A percentile compares a stretch with the other conserved stretches of the same genome.
These are phyloP conservation scores for Leucocoprinus birnbaumii DNA, from an alignment of 768 basidiomycete species.

Conservation along the genomic window DNA sequence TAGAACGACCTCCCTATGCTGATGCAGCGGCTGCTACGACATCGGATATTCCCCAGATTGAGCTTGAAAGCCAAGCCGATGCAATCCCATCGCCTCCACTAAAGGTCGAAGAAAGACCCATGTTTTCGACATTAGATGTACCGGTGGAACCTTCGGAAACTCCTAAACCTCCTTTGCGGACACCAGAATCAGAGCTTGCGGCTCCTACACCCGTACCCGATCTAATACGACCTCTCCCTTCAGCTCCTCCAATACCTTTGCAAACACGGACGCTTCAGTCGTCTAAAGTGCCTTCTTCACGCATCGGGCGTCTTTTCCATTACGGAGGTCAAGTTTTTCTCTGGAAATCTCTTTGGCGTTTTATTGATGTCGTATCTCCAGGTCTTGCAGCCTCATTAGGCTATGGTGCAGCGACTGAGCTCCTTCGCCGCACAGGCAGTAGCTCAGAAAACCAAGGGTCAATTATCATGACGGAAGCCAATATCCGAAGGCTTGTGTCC, in stretches of 20 bases:
- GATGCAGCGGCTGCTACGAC: too few relatives aligned
- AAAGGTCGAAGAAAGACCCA: too few relatives aligned
- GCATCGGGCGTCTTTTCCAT: constrained; percentile 86
- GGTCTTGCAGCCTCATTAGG: constrained; percentile 89
- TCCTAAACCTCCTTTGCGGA: not conserved
- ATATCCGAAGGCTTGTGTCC: constrained; percentile 83
- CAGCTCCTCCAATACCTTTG: not conserved
- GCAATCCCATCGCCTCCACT: too few relatives aligned
- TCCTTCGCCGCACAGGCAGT: constrained; percentile 65
- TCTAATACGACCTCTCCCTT: not conserved
- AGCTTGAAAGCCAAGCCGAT: too few relatives aligned
- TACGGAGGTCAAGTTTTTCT: constrained; percentile 70
- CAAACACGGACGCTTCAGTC: constrained; percentile 54
- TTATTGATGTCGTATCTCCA: constrained; percentile 26
- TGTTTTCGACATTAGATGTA: too few relatives aligned
- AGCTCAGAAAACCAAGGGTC: constrained; percentile 35
- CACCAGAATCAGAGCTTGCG: not conserved
- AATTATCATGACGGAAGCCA: constrained; percentile 87
- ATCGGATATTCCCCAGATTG: too few relatives aligned
- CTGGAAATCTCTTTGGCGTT: not conserved
- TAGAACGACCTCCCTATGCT: too few relatives aligned
- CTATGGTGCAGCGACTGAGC: constrained; percentile 86
- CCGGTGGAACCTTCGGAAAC: too few relatives aligned
- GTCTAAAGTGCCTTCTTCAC: constrained; percentile 88
- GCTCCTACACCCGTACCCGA: constrained; percentile 15